These are phyloP conservation scores for Phytophthora niederhauseri DNA, from an alignment of 352 stramenopile species.

Conservation along the genomic window DNA sequence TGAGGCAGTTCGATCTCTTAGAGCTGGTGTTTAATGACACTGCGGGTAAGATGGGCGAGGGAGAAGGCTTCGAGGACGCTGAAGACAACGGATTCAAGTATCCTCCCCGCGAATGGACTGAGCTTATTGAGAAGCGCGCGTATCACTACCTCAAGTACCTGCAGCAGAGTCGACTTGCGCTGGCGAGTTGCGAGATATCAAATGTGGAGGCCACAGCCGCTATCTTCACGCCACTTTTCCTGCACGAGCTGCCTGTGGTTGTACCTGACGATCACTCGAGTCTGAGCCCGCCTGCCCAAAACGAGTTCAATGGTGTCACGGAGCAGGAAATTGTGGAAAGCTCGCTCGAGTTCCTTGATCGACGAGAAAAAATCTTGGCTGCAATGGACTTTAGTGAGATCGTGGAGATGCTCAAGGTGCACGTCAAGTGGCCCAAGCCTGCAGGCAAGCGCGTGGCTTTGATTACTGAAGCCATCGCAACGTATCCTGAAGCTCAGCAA, in stretches of 20 bases:
- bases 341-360: conserved; percentile 40
- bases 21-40: conserved; percentile 73
- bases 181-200: conserved; percentile 54
- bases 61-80: conserved; percentile 5
- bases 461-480: conserved; percentile 63
- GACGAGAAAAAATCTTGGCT: conserved; percentile 30
- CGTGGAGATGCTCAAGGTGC: conserved; percentile 75
- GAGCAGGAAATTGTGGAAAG: conserved; percentile 48
- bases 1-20: conserved; percentile 64
- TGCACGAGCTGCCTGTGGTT: conserved; percentile 32
- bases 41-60: conserved; percentile 21
- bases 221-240: conserved; percentile 57
- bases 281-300: not conserved
- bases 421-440: conserved; percentile 79
- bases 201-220: conserved; percentile 63
- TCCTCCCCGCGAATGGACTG: conserved; percentile 40
- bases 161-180: conserved; percentile 49
- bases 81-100: conserved; percentile 24
- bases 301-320: conserved; percentile 19
- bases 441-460: conserved; percentile 67
- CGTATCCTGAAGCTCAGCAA: conserved; percentile 42
- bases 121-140: conserved; percentile 35
- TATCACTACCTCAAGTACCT: conserved; percentile 47
- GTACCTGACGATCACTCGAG: conserved; percentile 15
- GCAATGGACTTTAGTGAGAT: conserved; percentile 47